These are phyloP conservation scores for Fusarium euwallaceae DNA, from an alignment of 2,329 filamentous ascomycete species.

Conservation along the genomic window DNA sequence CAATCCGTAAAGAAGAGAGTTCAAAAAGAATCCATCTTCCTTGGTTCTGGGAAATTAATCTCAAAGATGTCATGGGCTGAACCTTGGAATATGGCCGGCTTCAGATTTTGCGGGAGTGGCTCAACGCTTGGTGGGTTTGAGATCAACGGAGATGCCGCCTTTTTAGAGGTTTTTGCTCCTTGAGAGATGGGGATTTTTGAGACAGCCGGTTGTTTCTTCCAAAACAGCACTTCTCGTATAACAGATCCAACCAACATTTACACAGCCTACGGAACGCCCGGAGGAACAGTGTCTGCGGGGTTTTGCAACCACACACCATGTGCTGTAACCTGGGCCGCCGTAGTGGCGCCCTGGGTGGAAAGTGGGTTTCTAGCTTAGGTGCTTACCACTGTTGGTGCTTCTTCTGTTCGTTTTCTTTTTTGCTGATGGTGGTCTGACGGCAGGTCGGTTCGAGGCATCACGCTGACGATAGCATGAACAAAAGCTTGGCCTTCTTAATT, in stretches of 20 bases:
- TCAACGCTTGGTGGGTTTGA: not conserved
- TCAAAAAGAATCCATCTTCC: not conserved
- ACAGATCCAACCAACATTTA: not conserved
- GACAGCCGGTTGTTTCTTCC: conserved; percentile 66
- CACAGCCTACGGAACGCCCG: not conserved
- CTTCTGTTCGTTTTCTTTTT: not conserved
- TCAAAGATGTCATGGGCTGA: not conserved
- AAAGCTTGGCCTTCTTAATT: not conserved
- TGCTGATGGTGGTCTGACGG: conserved; percentile 6
- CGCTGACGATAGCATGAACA: not conserved
- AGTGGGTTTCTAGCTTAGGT: not conserved
- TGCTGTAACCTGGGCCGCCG: not conserved
- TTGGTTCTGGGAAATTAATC: conserved; percentile 5
- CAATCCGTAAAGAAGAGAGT: not conserved
- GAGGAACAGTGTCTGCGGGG: not conserved
- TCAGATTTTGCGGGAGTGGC: conserved; percentile 9
- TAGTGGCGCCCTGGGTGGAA: not conserved
- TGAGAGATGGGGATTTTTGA: not conserved
- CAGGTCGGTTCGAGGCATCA: not conserved
- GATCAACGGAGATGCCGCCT: conserved; percentile 7
- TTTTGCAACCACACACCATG: conserved; percentile 4
- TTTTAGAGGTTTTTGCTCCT: not conserved
- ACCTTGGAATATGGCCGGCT: not conserved
- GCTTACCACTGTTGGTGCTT: not conserved
- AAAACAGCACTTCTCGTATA: conserved; percentile 51